Conservation (phyloP, 202 grass and related monocot species). For the Cymbopogon flexuosus region DNA sequence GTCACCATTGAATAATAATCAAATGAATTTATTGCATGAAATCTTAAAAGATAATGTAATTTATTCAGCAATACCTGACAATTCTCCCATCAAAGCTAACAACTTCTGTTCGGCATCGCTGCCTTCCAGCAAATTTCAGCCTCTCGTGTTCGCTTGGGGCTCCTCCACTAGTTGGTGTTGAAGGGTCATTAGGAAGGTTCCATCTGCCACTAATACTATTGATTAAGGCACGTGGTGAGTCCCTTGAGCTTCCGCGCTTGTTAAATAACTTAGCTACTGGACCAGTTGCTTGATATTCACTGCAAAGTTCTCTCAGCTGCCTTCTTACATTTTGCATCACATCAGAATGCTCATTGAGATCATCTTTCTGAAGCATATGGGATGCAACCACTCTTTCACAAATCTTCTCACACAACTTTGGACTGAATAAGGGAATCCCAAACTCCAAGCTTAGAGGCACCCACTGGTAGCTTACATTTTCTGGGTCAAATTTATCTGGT, state of each 20-base stretch:
- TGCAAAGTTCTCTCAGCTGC: conserved; percentile 63
- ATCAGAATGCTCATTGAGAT: conserved; percentile 63
- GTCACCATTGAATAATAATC: conserved; percentile 16
- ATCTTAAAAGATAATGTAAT: conserved; percentile 15
- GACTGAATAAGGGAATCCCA: conserved; percentile 88
- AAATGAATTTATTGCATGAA: conserved; percentile 13
- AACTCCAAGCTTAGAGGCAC: conserved; percentile 95
- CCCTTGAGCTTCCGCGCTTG: conserved; percentile 52
- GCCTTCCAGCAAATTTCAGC: conserved; percentile 59
- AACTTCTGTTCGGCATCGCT: conserved; percentile 65
- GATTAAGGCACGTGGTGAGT: conserved; percentile 53
- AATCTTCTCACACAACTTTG: conserved; percentile 77
- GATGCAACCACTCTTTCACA: conserved; percentile 72
- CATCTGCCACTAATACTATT: conserved; percentile 80
- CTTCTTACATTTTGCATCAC: conserved; percentile 82
- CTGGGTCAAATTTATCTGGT: conserved; percentile 34
- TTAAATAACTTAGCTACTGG: conserved; percentile 78
- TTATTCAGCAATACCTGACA: conserved; percentile 57
- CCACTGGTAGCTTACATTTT: conserved; percentile 74
- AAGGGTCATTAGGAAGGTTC: conserved; percentile 57
- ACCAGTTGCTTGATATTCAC: conserved; percentile 87
- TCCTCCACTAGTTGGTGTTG: conserved; percentile 40
- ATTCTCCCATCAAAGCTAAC: conserved; percentile 81
- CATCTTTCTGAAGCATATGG: conserved; percentile 65
- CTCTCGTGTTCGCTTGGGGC: conserved; percentile 51